phyloP scores from a whole-genome alignment of 768 basidiomycete species.

The Hirschioporus abietinus region DNA sequence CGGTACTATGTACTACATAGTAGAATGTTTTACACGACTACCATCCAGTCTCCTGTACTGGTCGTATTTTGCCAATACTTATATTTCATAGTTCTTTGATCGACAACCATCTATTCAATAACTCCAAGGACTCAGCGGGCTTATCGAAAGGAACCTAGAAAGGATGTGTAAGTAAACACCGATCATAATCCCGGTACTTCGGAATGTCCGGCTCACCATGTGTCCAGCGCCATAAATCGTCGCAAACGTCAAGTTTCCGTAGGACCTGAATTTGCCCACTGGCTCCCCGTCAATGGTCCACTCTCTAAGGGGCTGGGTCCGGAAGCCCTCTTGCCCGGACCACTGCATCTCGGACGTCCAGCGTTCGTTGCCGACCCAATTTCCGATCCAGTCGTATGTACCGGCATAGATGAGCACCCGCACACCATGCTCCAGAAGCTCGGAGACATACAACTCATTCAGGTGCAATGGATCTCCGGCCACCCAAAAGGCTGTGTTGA shows the following conservation, averaged over 20 bases:
- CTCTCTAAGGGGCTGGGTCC: conserved; percentile 33
- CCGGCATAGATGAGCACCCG: conserved; percentile 52
- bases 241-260: conserved; percentile 56
- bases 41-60: no score
- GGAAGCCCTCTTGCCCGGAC: conserved; percentile 49
- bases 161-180: background rate
- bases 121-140: conserved; percentile 45
- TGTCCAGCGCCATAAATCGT: conserved; percentile 70
- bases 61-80: background rate
- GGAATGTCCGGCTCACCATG: conserved; percentile 41
- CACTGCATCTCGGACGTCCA: conserved; percentile 59
- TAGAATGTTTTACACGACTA: no score
- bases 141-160: conserved; percentile 47
- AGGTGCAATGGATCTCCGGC: conserved; percentile 35
- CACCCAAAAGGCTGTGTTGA: conserved; percentile 41
- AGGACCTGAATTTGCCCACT: conserved; percentile 53
- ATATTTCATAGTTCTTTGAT: conserved; percentile 11
- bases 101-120: conserved; percentile 46
- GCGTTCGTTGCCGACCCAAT: conserved; percentile 58
- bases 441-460: conserved; percentile 36
- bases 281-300: conserved; percentile 51
- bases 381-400: conserved; percentile 52
- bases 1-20: no score
- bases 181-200: background rate
- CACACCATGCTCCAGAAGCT: conserved; percentile 48